Evolutionary conservation across 2,329 filamentous ascomycete species (phyloP).

Genomic region (Aspergillus melleus): DNA sequence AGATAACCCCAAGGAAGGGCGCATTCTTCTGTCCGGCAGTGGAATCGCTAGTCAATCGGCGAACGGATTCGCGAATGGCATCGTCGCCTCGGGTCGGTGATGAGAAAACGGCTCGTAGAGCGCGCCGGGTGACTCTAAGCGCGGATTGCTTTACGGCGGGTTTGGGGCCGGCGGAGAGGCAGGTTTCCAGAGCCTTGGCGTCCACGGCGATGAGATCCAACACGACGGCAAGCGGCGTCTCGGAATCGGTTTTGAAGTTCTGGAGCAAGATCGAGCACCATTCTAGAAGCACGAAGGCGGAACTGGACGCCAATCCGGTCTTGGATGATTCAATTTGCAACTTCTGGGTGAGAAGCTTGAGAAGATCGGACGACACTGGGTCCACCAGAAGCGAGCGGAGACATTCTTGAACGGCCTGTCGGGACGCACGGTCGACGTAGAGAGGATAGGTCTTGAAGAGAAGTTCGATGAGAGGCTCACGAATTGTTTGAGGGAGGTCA

Average conservation of each 20-base stretch:
- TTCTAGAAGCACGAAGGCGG: slow-evolving; percentile 84
- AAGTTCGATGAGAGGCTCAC: slow-evolving; percentile 60
- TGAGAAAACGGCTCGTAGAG: slow-evolving; percentile 71
- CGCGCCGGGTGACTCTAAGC: slow-evolving; percentile 74
- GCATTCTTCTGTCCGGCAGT: slow-evolving; percentile 68
- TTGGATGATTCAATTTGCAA: slow-evolving; percentile 75
- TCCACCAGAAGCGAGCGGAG: slow-evolving; percentile 67
- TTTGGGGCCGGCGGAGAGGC: slow-evolving; percentile 66
- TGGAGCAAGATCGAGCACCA: slow-evolving; percentile 84
- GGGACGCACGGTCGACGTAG: slow-evolving; percentile 82
- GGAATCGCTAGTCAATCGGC: slow-evolving; percentile 68
- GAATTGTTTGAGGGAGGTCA: slow-evolving; percentile 32
- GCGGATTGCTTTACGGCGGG: slow-evolving; percentile 70
- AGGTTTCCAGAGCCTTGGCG: slow-evolving; percentile 75
- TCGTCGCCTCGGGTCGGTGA: slow-evolving; percentile 58
- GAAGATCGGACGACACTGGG: slow-evolving; percentile 49
- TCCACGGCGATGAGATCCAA: slow-evolving; percentile 66
- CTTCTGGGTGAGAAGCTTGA: slow-evolving; percentile 62
- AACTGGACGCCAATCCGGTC: slow-evolving; percentile 71
- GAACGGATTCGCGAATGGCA: slow-evolving; percentile 63
- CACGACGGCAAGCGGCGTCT: slow-evolving; percentile 57
- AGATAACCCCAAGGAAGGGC: slow-evolving; percentile 78
- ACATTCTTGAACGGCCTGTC: slow-evolving; percentile 79
- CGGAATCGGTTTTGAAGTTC: slow-evolving; percentile 66
- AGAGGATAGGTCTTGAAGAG: slow-evolving; percentile 85